Evolutionary conservation across 2,329 filamentous ascomycete species (phyloP).

Genomic region (Penicillium sp.): DNA sequence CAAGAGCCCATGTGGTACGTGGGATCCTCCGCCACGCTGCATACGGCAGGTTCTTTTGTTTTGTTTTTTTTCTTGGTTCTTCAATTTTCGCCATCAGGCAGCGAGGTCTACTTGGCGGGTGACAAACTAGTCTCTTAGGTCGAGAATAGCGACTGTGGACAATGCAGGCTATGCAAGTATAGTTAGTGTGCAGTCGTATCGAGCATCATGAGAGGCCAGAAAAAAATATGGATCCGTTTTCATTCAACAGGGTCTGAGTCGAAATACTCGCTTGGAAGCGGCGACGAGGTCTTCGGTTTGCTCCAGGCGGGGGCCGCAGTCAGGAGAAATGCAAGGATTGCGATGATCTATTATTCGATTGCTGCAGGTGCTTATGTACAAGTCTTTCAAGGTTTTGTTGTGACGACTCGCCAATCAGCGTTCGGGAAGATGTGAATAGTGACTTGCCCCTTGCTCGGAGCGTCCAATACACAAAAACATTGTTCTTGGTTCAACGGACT

Average conservation of each 20-base stretch:
- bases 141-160: background rate
- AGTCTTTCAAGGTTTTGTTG: background rate
- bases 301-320: background rate
- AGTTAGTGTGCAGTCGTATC: background rate
- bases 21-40: background rate
- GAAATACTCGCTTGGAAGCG: background rate
- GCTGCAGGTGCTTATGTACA: background rate
- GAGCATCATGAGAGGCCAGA: background rate
- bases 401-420: slow-evolving; percentile 2
- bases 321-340: slow-evolving; percentile 10
- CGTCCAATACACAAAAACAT: background rate
- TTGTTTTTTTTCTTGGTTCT: background rate
- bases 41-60: background rate
- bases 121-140: background rate
- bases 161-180: background rate
- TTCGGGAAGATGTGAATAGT: background rate
- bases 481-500: background rate
- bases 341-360: background rate
- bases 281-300: background rate
- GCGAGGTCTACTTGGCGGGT: background rate
- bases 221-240: background rate
- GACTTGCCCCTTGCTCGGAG: slow-evolving; percentile 1
- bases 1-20: slow-evolving; percentile 8
- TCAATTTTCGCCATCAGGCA: background rate
- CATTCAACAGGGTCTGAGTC: background rate